Base-by-base conservation (phyloP, 495 filamentous ascomycete species). In the Penicillium lividum region DNA sequence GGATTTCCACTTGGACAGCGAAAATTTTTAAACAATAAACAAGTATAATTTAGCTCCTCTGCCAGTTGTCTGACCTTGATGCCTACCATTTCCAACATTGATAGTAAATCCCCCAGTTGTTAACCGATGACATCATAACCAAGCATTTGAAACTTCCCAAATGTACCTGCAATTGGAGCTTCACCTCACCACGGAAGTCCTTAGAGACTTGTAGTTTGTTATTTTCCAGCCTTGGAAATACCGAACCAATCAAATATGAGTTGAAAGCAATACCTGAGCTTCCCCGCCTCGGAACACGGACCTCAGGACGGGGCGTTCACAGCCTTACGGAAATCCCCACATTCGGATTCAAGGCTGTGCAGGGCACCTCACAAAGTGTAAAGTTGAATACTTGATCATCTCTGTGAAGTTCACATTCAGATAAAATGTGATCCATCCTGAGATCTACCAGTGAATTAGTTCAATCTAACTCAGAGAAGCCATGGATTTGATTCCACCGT, bases 401-500 rank as follows among this genome's bases (percentile, higher is more conserved):
- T 29, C 10, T 13, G 22, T 10, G 5, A 40, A 40, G 38, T 13
- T 16, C 13, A 5, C 16, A 8, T 28, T 29, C 18, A 44, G 1
- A 44, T 53, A 27, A 15, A 22, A 36, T 27, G 16, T 40, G 38
- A 40, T n/a, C 38, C n/a, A 51, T 5, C 15, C 4, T 13, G 6
- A 7, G 15, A 18, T 4, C 1, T 11, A 10, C 48, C 18, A 22
- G 1, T 22, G 22, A 22, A 22, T 22, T 1, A 22, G 22, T 22
- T 22, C 22, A 1, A 22, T 22, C 22, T 22, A 22, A 22, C 22
- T 22, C 22, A 22, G 1, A 22, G 22, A 18, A 44, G 62, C 25
- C 36, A 82, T 82, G 78, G 84, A 87, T 54, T 72, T 79, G 50
- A 72, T 82, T 15, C 83, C 82, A 33, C 85, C 85, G 8, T 82